Base-by-base conservation (phyloP, 208 protist species). In the Blechomonas ayalai region DNA sequence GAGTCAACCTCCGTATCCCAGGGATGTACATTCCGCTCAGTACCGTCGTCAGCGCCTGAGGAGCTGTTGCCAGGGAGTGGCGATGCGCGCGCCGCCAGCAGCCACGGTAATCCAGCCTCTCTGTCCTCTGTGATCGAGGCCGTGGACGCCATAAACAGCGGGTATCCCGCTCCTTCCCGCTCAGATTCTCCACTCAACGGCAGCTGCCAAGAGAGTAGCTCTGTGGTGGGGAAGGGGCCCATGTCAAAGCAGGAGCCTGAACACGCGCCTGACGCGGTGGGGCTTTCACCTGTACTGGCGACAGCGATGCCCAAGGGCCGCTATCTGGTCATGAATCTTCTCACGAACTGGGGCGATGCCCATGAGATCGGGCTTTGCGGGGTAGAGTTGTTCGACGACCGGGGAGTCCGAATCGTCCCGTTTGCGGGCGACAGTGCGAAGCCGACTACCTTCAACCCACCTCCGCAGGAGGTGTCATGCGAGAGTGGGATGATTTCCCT, bases 351-450 rank as follows among this genome's bases (percentile, higher is more conserved):
- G 90, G 92, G 90, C 3, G 93, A 96, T 48, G 29, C 39, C 16
- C 33, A 92, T 48, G 95, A 93, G 55, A 52, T 96, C n/a, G 93
- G 93, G 4, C 44, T 97, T 13, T 79, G 67, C 37, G 90, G 85
- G 1, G 63, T 97, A 24, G 90, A 95, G 57, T 25, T 97, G n/a
- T 96, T 89, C 55, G 74, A 96, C 54, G 47, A 59, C 25, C 40
- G 49, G 13, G 88, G 87, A 7, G 49, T 71, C 2, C 73, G 59
- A 15, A 48, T 97, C 18, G 45, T 64, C 23, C 52, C 75, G 27
- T 31, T 24, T 13, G 26, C 27, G 27, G 58, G 55, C 16, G 44
- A 20, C 22, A 46, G 32, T n/a, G n/a, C n/a, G n/a, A n/a, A n/a
- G n/a, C n/a, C n/a, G n/a, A n/a, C n/a, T n/a, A n/a, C n/a, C 41